Evolutionary conservation across 108 stramenopile genomes (phyloP), one percentile per base, ranked within the genome.

Genomic region (Pseudonitzschia delicatissima): DNA sequence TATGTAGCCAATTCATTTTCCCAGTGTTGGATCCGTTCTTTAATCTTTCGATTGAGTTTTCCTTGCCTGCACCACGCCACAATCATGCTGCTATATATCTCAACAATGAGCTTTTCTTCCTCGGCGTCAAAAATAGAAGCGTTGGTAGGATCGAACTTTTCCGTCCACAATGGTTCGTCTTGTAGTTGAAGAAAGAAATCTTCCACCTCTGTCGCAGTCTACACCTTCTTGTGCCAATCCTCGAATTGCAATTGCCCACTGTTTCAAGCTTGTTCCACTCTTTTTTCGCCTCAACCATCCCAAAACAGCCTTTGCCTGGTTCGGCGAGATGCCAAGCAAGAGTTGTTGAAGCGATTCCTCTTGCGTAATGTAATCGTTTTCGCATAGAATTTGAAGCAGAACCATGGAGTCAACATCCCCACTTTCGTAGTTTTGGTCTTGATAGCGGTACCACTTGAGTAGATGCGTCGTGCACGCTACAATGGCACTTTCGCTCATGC

Each of bases 11-110:
- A 33, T 55, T 55, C 51, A 26, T 65, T 47, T 13, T 37, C 39
- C 72, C 72, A 73, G 47, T 66, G 20, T 7, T n/a, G 39, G 32
- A 55, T 50, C n/a, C 47, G 29, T 18, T 50, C 23, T 18, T 58
- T 36, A 21, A 25, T 39, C 21, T 9, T 21, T 27, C n/a, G 28
- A 18, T 48, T 32, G 29, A 44, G 3, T 7, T 59, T 40, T 29
- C 58, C 37, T 15, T 61, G n/a, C 58, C 60, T 60, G 39, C 62
- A 65, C 68, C 64, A 66, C n/a, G 64, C 59, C 9, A 65, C 52
- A 17, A 76, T 69, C 29, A 65, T 23, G 58, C 75, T 74, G n/a
- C 50, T 62, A 31, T 62, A 74, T 59, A 74, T 67, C 13, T 74
- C 73, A 17, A 33, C 60, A 1, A 45, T 23, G 4, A 62, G 26